Evolutionary conservation across 2,329 filamentous ascomycete species (phyloP), one percentile per base, ranked within the genome.

Genomic region (Paecilomyces niveus): DNA sequence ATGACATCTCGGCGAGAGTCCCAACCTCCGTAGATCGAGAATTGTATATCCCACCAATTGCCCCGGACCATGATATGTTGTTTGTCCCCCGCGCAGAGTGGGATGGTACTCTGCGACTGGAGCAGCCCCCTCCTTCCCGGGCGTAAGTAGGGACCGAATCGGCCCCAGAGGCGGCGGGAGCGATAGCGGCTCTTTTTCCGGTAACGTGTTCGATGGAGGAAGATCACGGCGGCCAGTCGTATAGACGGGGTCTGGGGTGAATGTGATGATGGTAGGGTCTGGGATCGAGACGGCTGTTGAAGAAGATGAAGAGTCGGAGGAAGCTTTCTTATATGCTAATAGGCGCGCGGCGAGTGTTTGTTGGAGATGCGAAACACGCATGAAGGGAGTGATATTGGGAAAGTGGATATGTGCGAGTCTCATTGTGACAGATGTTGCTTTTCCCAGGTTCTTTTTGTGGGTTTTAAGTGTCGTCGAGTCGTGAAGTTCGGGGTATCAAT

Each of bases 31-130:
- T 58, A 97, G 81, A 72, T 96, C 91, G n/a, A 96, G 72, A 55
- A 97, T 85, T 2, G 93, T 91, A 79, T 96, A 99, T n/a, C 92
- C 85, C 35, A 97, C 89, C 54, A 96, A 77, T 72, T 99, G 94
- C 0, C 93, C 93, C 0, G 93, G 94, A 0, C 93, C 94, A 72
- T 99, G 94, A 77, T 96, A 97, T 2, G 94, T 97, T 0, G 90
- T 92, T 64, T 96, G 86, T 0, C 94, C 94, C 61, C 94, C 94
- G 57, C 94, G 86, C n/a, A 86, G 83, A 13, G 90, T 88, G 66
- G 86, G 81, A 51, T 84, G 74, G 65, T 94, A 85, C n/a, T 83
- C 78, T 2, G 88, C 89, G 26, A 71, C 65, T 35, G 76, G 76
- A 5, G 39, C 39, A 32, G 71, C 59, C 32, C 69, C 63, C 53